Base-by-base conservation (phyloP, 768 basidiomycete species). In the Mycena indigotica region DNA sequence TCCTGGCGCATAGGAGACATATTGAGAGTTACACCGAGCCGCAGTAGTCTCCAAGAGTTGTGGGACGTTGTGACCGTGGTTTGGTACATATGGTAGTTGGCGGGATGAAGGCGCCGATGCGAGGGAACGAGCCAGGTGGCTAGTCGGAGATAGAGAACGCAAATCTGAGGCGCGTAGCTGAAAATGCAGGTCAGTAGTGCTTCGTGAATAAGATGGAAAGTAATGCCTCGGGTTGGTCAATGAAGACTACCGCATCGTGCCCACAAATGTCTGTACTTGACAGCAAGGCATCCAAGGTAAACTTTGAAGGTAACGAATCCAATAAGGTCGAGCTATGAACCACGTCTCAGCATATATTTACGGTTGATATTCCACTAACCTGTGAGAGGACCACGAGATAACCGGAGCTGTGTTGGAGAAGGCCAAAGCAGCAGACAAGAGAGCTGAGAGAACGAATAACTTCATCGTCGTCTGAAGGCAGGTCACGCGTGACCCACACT, bases 81-180 rank as follows among this genome's bases (percentile, higher is more conserved):
- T 72, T 58, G 71, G 77, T 12, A 85, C 75, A 64, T 91, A 85
- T 2, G 89, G 84, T 29, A 85, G 79, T 69, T 90, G 86, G 23
- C 84, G 73, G 24, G 83, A 75, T 2, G 80, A 85, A 0, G 83
- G 74, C 2, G 88, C 75, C 1, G 74, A 73, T 3, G 71, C 73
- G 8, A 92, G 73, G 5, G 73, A 66, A 24, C 70, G 73, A 4
- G 80, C 73, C 19, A 91, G 72, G 58, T 73, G 70, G 3, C 83
- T 84, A 1, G 78, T 75, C 8, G 83, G 73, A 5, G 81, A 70
- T 21, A 91, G 82, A 10, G 73, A 70, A 28, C 87, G 85, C 39
- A 92, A 75, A 75, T 92, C 89, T n/a, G 88, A 86, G 24, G 88
- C 86, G 64, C 88, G 90, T 3, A 89, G 74, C 90, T 92, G 65